Evolutionary conservation across 345 rosid genomes (phyloP), one percentile per base, ranked within the genome.

Genomic region (Draba incana): DNA sequence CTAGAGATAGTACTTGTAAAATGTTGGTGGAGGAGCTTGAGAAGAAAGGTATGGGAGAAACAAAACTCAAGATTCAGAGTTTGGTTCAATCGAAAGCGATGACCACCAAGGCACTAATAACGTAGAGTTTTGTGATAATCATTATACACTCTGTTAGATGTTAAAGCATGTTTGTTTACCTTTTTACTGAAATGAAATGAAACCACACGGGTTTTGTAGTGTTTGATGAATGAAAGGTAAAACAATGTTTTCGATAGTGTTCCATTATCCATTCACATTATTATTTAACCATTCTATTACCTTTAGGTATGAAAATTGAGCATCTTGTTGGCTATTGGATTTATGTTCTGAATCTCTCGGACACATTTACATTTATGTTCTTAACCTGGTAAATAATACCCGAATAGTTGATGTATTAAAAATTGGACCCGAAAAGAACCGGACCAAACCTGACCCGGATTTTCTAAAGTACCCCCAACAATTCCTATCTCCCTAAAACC

Each of bases 21-120:
- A 53, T 67, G 70, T 69, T 90, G 82, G 64, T 81, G 11, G 77
- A 80, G 27, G 78, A 82, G 77, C 92, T 92, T 64, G 82, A 84
- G 59, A 35, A 54, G 67, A 81, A 75, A 64, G 77, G 75, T 35
- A 78, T 85, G 87, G 55, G 15, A 25, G 83, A 84, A 37, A 78
- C 78, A 20, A 84, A 81, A 78, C 77, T 80, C 65, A 76, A 66
- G 53, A 68, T 84, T 64, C 84, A 86, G 72, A 72, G 60, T 59
- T 73, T 85, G 79, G 79, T 89, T 59, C 67, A 59, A 2, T 44
- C 60, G 4, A 63, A 54, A 54, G 57, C 0, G 14, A 48, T 57
- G 42, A n/a, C 42, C 4, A n/a, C 42, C 7, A 30, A 57, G 33
- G n/a, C n/a, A n/a, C n/a, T n/a, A n/a, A n/a, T n/a, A n/a, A n/a